phyloP scores from a whole-genome alignment of 257 asterid genomes.

The Euphrasia confusa region DNA sequence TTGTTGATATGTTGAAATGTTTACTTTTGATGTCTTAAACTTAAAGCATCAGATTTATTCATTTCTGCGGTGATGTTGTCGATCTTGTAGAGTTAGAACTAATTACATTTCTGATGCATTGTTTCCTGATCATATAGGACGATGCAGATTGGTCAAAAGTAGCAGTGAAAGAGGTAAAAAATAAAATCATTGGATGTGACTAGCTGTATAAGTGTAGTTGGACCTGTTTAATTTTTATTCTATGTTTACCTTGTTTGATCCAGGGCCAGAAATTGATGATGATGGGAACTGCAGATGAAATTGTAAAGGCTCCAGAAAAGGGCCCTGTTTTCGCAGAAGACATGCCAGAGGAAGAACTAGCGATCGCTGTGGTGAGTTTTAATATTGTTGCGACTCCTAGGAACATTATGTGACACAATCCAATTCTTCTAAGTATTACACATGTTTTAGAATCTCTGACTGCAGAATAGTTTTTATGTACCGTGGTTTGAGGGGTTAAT shows the following conservation, averaged over 20 bases:
- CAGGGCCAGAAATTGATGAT: conserved; percentile 99
- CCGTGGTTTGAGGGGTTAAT: conserved; percentile 2
- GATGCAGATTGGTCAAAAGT: conserved; percentile 92
- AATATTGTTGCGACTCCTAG: conserved; percentile 14
- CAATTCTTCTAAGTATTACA: conserved; percentile 12
- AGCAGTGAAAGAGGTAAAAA: conserved; percentile 83
- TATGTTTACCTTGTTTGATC: conserved; percentile 19
- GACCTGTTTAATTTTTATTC: conserved; percentile 8
- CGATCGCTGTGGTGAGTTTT: conserved; percentile 56
- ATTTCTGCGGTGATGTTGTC: conserved; percentile 14
- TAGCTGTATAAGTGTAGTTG: conserved; percentile 12
- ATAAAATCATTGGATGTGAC: conserved; percentile 8
- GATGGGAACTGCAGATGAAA: conserved; percentile 99
- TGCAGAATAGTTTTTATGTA: background rate
- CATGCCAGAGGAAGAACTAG: conserved; percentile 95
- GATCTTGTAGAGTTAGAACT: conserved; percentile 7
- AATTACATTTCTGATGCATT: conserved; percentile 22
- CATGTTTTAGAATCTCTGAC: background rate
- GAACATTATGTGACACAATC: conserved; percentile 10
- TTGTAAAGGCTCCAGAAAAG: conserved; percentile 95
- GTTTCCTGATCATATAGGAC: conserved; percentile 46
- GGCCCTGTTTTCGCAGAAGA: conserved; percentile 92
- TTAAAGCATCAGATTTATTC: conserved; percentile 18
- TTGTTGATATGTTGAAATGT: background rate
- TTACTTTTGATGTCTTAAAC: background rate